Base-by-base conservation (phyloP, 352 stramenopile species). In the Pythium aristosporum region DNA sequence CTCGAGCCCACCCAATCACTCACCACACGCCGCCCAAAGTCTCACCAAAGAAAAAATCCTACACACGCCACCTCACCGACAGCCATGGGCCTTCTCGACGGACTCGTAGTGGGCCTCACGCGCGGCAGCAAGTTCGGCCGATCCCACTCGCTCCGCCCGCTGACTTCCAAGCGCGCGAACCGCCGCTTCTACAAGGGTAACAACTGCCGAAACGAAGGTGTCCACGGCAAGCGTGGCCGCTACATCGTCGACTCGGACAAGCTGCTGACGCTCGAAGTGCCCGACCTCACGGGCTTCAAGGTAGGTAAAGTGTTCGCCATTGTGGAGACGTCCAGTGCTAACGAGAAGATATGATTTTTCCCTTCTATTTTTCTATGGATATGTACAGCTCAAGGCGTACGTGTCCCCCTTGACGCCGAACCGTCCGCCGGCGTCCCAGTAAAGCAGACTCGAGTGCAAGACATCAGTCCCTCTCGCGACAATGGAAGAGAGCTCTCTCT, bases 151-250 rank as follows among this genome's bases (percentile, higher is more conserved):
- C 75, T 95, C 51, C 86, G 82, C 34, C 91, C 92, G 32, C 83
- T 98, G 30, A 98, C 86, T 32, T 96, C 89, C 61, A 98, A 98
- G 80, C 87, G 90, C 47, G 94, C 88, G 32, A 93, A 96, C 67
- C 96, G 96, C 75, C 92, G 94, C 63, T 98, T 96, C 77, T 98
- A 98, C 84, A 98, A 98, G 75, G 94, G 94, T 34, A 98, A 98
- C 56, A 91, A 91, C 71, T 93, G 80, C 68, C 94, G 91, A 30
- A 98, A 96, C 67, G 91, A 98, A 68, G 94, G 94, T 49, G 75
- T 94, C 34, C 94, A 93, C 68, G 88, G 67, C 70, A 98, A 98
- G 71, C 82, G 84, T 68, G 92, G 89, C 65, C 91, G 85, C 79
- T 98, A 98, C 77, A 75, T 98, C 62, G 79, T 97, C 16, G 89